Evolutionary conservation across 2,329 filamentous ascomycete species (phyloP).

Genomic region (Fusarium armeniacum): DNA sequence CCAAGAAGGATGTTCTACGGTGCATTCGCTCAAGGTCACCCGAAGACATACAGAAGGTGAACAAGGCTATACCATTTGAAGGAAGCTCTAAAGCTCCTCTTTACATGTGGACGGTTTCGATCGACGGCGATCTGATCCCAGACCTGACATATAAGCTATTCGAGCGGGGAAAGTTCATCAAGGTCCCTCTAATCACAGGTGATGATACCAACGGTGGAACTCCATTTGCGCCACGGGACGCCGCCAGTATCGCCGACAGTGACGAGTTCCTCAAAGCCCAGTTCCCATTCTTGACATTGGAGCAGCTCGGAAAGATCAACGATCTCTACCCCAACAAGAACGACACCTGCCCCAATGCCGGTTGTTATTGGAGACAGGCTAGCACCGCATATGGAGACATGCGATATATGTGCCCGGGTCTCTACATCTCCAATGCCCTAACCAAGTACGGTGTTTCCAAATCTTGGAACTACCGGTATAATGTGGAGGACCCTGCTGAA

Average conservation of each 20-base stretch:
- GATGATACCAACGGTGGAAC: slow-evolving; percentile 59
- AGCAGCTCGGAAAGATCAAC: slow-evolving; percentile 53
- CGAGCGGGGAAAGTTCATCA: slow-evolving; percentile 63
- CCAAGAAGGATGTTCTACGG: slow-evolving; percentile 55
- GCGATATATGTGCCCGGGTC: slow-evolving; percentile 55
- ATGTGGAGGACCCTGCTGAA: slow-evolving; percentile 71
- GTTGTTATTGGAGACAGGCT: slow-evolving; percentile 57
- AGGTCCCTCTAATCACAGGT: slow-evolving; percentile 66
- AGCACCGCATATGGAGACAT: slow-evolving; percentile 56
- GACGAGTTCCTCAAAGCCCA: slow-evolving; percentile 54
- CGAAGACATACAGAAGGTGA: slow-evolving; percentile 59
- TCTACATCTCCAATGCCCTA: slow-evolving; percentile 52
- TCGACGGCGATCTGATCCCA: slow-evolving; percentile 67
- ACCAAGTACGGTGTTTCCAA: slow-evolving; percentile 52
- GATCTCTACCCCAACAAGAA: slow-evolving; percentile 56
- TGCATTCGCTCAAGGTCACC: slow-evolving; percentile 63
- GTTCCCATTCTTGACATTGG: slow-evolving; percentile 53
- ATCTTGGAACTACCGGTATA: slow-evolving; percentile 78
- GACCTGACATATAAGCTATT: slow-evolving; percentile 66
- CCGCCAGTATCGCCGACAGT: slow-evolving; percentile 53
- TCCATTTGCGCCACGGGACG: slow-evolving; percentile 51
- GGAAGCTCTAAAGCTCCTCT: slow-evolving; percentile 55
- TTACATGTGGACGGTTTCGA: slow-evolving; percentile 68
- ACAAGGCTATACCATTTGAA: slow-evolving; percentile 56
- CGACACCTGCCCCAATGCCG: slow-evolving; percentile 51